These are phyloP conservation scores for Carex kokanica DNA, from an alignment of 176 grass and related monocot species.

Conservation along the genomic window DNA sequence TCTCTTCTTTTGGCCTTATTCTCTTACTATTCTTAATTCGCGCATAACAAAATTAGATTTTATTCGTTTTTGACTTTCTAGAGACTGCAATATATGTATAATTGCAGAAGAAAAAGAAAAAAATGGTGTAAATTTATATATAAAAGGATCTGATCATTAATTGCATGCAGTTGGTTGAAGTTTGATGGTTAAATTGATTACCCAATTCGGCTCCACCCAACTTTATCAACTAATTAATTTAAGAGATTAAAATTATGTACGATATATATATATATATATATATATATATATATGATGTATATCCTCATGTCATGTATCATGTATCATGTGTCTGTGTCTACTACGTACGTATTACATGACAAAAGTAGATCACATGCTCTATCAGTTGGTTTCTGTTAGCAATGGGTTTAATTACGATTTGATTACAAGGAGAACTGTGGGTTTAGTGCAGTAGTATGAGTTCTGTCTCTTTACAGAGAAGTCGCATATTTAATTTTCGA, in stretches of 20 bases:
- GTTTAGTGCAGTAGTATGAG: no score
- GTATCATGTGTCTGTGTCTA: background rate
- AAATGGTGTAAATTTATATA: background rate
- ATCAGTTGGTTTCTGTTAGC: background rate
- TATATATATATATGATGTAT: no score
- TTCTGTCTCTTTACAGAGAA: no score
- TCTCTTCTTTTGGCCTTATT: slow-evolving; percentile 20
- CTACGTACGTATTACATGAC: background rate
- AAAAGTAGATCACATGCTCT: background rate
- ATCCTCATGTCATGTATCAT: background rate
- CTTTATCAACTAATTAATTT: slow-evolving; percentile 4
- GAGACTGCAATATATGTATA: background rate
- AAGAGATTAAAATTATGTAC: background rate
- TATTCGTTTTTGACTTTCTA: slow-evolving; percentile 9
- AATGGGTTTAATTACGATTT: background rate
- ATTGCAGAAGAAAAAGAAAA: slow-evolving; percentile 8
- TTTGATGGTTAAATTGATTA: background rate
- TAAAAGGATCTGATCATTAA: background rate
- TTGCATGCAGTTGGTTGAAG: slow-evolving; percentile 3
- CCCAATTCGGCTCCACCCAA: background rate
- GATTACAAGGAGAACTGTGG: background rate
- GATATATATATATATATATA: no score
- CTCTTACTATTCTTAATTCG: slow-evolving; percentile 12
- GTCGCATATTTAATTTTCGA: no score
- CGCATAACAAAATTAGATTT: background rate